These are phyloP conservation scores for Brettanomyces nanus DNA, from an alignment of 805 yeast genomes.

Conservation along the genomic window DNA sequence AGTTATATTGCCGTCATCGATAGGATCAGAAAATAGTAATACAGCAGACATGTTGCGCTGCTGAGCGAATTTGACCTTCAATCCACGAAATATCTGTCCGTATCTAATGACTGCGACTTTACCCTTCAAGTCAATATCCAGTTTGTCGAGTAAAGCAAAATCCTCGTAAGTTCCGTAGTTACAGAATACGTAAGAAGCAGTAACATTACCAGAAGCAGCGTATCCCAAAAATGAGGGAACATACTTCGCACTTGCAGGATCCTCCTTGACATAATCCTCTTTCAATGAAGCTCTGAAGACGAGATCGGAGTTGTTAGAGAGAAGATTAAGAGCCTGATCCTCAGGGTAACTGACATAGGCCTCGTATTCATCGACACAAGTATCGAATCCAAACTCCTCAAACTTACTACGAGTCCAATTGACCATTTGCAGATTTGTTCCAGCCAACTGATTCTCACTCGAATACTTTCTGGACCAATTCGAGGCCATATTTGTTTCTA, in stretches of 20 bases:
- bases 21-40: conserved; percentile 62
- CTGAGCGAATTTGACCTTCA: conserved; percentile 71
- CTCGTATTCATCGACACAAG: conserved; percentile 48
- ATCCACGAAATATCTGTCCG: conserved; percentile 61
- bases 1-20: conserved; percentile 47
- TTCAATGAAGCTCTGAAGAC: conserved; percentile 45
- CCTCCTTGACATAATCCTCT: conserved; percentile 41
- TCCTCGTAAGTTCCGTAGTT: conserved; percentile 63
- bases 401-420: conserved; percentile 55
- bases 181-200: conserved; percentile 56
- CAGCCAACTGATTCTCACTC: conserved; percentile 49
- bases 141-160: conserved; percentile 36
- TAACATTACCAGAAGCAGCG: conserved; percentile 68
- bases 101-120: conserved; percentile 62
- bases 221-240: conserved; percentile 74
- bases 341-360: conserved; percentile 59
- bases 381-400: conserved; percentile 47
- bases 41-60: conserved; percentile 63
- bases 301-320: conserved; percentile 13
- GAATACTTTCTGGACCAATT: conserved; percentile 51
- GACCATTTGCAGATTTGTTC: conserved; percentile 38
- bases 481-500: conserved; percentile 33
- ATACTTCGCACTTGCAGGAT: conserved; percentile 39
- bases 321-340: conserved; percentile 40
- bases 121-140: conserved; percentile 44